Evolutionary conservation across 2,329 filamentous ascomycete genomes (phyloP), one percentile per base, ranked within the genome.

Genomic region (Penicillium polonicum): DNA sequence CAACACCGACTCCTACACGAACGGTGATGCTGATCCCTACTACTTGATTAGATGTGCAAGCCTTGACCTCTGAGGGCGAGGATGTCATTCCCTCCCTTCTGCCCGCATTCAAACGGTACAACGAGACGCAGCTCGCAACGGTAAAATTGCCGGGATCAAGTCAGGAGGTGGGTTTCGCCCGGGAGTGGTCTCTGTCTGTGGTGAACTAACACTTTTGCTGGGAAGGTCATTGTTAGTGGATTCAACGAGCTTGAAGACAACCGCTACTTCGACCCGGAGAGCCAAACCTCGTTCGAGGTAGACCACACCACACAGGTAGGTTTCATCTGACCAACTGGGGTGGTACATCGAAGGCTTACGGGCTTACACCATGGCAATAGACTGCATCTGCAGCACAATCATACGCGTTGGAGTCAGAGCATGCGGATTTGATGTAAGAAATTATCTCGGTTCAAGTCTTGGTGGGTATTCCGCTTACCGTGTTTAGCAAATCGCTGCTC

Each of bases 91-190:
- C 85, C 59, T 86, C 89, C 63, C 88, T 97, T 52, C 84, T 83
- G 7, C 90, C 92, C 0, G 92, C 94, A 0, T 95, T 96, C 74
- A 83, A 92, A 77, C 91, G 89, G 77, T 97, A 99, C 83, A 97
- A 97, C 70, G 93, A 99, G 78, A 89, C 92, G 76, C 94, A 99
- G 77, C 89, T 97, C 75, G 79, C 87, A 48, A 92, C 92, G 17
- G 88, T 91, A 61, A 96, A 95, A 82, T 85, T 99, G 55, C 93
- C 93, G 0, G 92, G 92, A 31, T 86, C 89, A 72, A 93, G 86
- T 75, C 87, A 91, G 74, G 78, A 88, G 78, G 91, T 95, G 71
- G 54, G 79, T 48, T 15, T 25, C 31, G 38, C 23, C 6, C 21
- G 13, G 2, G n/a, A 21, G 25, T 31, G 36, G 10, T 33, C 23